Conservation (phyloP, 1,139 yeast species). For the Zygosaccharomyces sapae region DNA sequence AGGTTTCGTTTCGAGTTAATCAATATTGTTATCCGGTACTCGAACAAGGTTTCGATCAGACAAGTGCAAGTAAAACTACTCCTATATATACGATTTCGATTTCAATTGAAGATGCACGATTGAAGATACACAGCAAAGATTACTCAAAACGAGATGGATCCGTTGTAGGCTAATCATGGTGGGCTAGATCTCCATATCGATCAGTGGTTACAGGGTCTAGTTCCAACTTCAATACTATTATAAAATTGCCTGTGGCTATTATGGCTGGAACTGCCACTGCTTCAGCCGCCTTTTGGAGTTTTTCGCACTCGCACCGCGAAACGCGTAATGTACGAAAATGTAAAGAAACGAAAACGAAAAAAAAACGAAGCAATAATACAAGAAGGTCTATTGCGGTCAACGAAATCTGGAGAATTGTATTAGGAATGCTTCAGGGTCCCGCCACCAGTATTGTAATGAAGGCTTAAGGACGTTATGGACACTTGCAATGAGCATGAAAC, state of each 20-base stretch:
- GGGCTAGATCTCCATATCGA: background rate
- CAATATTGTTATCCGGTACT: background rate
- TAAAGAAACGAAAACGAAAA: background rate
- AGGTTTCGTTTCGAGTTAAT: background rate
- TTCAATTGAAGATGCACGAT: background rate
- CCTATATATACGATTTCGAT: background rate
- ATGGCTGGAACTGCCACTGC: no score
- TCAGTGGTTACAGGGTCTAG: no score
- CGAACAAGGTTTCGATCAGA: no score
- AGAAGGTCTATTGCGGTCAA: background rate
- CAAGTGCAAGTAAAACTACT: no score
- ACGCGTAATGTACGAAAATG: background rate
- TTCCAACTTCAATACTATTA: no score
- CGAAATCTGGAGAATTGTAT: no score
- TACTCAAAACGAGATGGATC: background rate
- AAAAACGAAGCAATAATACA: background rate
- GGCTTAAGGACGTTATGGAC: no score
- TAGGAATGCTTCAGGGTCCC: no score
- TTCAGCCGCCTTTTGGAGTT: background rate
- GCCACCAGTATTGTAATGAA: no score
- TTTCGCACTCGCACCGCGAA: background rate
- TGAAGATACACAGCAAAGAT: conserved; percentile 2
- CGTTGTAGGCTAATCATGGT: background rate
- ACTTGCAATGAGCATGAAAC: no score
- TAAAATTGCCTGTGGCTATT: no score